Percentiles rank a stretch among this genome's conserved stretches.
Conservation (phyloP, 2,329 filamentous ascomycete genomes). For the Colletotrichum sp. region DNA sequence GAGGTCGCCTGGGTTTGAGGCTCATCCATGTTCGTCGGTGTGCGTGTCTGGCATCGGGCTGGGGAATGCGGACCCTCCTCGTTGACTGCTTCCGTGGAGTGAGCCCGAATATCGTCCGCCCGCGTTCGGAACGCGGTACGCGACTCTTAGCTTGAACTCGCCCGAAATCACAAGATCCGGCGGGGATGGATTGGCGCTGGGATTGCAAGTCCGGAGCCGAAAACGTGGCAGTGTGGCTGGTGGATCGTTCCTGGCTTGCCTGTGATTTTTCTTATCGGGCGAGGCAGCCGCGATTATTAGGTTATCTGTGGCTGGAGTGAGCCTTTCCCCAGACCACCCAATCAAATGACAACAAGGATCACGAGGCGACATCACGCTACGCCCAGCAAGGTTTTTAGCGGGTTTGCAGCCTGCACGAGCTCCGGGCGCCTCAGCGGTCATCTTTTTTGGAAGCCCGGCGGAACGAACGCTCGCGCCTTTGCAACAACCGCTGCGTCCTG, state of each 20-base stretch:
- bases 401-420: slow-evolving; percentile 19
- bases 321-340: neutral
- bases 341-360: slow-evolving; percentile 19
- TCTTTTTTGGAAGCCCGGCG: slow-evolving; percentile 12
- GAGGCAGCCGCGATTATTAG: neutral
- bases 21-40: slow-evolving; percentile 29
- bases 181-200: neutral
- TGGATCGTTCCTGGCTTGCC: neutral
- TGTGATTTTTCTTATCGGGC: neutral
- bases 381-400: slow-evolving; percentile 11
- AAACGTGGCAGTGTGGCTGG: neutral
- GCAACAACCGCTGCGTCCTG: neutral
- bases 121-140: slow-evolving; percentile 9
- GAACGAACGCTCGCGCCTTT: slow-evolving; percentile 12
- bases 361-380: slow-evolving; percentile 23
- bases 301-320: slow-evolving; percentile 1
- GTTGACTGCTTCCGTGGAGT: neutral
- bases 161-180: neutral
- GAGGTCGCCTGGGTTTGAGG: neutral
- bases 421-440: slow-evolving; percentile 16
- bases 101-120: neutral
- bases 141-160: neutral
- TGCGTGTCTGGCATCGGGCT: neutral
- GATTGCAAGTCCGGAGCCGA: neutral
- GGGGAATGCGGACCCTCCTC: neutral